Conservation (phyloP, 2,329 filamentous ascomycete species). For the Cercospora sp. region DNA sequence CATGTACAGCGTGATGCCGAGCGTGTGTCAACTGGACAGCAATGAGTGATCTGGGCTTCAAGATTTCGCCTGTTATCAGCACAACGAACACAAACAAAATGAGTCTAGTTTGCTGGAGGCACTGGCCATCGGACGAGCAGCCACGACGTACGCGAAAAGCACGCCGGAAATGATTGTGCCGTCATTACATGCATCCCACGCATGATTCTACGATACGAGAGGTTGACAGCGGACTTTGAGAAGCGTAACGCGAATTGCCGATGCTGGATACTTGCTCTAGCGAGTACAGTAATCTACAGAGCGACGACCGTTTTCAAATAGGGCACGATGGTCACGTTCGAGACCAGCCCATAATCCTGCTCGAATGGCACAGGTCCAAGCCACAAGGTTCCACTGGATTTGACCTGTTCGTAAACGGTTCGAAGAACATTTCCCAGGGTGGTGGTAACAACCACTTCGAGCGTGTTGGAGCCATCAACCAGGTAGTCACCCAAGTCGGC, state of each 20-base stretch:
- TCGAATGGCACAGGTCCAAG: conserved; percentile 17
- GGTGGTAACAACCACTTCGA: conserved; percentile 38
- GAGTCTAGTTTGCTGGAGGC: background rate
- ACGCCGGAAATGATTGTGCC: background rate
- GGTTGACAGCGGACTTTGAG: background rate
- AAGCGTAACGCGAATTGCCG: background rate
- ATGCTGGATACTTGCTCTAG: background rate
- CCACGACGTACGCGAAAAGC: background rate
- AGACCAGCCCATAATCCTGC: conserved; percentile 22
- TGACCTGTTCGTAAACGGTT: conserved; percentile 16
- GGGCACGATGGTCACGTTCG: conserved; percentile 21
- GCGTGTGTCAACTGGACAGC: background rate
- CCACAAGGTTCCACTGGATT: conserved; percentile 23
- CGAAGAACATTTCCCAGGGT: conserved; percentile 37
- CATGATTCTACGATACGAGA: background rate
- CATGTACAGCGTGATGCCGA: background rate
- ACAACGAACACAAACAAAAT: background rate
- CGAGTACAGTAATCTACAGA: background rate
- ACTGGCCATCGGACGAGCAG: background rate
- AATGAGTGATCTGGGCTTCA: background rate
- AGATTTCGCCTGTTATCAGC: background rate
- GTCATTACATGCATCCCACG: background rate
- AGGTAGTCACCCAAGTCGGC: conserved; percentile 33
- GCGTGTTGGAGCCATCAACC: conserved; percentile 31
- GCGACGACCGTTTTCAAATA: conserved; percentile 14